phyloP scores from a whole-genome alignment of 345 rosid species.

The Populus ilicifolia region DNA sequence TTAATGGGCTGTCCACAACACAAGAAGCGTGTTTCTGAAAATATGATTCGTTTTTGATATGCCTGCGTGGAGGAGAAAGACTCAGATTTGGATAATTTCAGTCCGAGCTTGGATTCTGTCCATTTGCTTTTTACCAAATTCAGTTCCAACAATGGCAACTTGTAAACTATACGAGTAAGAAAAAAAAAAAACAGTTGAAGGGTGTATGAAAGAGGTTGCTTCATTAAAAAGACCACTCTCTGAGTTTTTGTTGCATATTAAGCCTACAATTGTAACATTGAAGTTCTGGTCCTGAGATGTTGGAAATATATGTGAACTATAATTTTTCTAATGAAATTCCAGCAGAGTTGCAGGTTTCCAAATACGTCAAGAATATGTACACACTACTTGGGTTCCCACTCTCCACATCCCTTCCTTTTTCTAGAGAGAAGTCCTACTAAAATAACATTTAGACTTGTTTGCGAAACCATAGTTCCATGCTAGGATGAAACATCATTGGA shows the following conservation, averaged over 20 bases:
- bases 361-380: neutral
- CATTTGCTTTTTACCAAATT: constrained; percentile 1
- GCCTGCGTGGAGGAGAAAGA: neutral
- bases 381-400: neutral
- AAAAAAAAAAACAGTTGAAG: neutral
- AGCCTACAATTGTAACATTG: constrained; percentile 17
- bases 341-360: neutral
- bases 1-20: neutral
- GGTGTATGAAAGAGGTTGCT: constrained; percentile 6
- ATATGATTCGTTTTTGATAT: neutral
- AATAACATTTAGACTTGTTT: no score
- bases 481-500: neutral
- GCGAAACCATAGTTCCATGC: neutral
- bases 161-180: constrained; percentile 8
- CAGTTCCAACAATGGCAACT: constrained; percentile 8
- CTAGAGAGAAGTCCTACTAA: no score
- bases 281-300: constrained; percentile 9
- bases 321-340: constrained; percentile 4
- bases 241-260: constrained; percentile 19
- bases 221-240: neutral
- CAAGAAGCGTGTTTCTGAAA: neutral
- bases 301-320: constrained; percentile 15
- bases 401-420: neutral
- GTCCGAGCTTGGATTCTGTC: constrained; percentile 14
- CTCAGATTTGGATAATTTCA: neutral